Evolutionary conservation across 441 rosid species (phyloP).

Genomic region (Pelargonium myrrhifolium): DNA sequence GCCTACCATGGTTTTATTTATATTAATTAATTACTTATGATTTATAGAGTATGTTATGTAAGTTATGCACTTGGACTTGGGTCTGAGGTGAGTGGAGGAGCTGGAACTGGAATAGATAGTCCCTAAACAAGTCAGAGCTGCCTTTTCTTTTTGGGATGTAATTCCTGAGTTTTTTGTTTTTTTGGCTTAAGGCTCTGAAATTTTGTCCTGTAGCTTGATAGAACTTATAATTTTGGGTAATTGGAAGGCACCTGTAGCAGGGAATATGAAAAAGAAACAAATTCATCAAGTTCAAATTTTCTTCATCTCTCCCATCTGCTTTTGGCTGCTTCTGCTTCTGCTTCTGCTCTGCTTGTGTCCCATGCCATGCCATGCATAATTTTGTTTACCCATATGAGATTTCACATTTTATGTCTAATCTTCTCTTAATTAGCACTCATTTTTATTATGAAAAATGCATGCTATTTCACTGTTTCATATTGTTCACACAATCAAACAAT

Average conservation of each 20-base stretch:
- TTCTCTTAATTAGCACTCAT: too few species aligned
- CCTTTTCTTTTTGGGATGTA: constrained; percentile 15
- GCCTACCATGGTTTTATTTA: constrained; percentile 17
- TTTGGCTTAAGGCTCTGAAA: constrained; percentile 24
- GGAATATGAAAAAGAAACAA: constrained; percentile 14
- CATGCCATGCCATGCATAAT: too few species aligned
- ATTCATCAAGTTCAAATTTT: not conserved
- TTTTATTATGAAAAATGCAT: too few species aligned
- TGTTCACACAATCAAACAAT: too few species aligned
- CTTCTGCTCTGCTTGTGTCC: constrained; percentile 3
- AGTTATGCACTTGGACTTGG: too few species aligned
- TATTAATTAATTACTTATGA: not conserved
- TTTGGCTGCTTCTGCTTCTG: constrained; percentile 25
- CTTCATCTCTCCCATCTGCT: constrained; percentile 2
- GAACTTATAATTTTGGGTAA: constrained; percentile 24
- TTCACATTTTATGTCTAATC: too few species aligned
- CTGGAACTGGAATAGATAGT: constrained; percentile 7
- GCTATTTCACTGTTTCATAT: too few species aligned
- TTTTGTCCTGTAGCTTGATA: constrained; percentile 31
- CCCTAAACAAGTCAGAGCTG: constrained; percentile 21
- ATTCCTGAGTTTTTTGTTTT: too few species aligned
- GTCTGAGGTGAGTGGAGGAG: constrained; percentile 1
- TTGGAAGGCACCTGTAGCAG: constrained; percentile 18
- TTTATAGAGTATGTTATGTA: constrained; percentile 7
- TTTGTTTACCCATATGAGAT: too few species aligned